Percentiles rank a stretch among this genome's conserved stretches.
Conservation (phyloP, 1,284 basidiomycete species). For the Inonotus obliquus region DNA sequence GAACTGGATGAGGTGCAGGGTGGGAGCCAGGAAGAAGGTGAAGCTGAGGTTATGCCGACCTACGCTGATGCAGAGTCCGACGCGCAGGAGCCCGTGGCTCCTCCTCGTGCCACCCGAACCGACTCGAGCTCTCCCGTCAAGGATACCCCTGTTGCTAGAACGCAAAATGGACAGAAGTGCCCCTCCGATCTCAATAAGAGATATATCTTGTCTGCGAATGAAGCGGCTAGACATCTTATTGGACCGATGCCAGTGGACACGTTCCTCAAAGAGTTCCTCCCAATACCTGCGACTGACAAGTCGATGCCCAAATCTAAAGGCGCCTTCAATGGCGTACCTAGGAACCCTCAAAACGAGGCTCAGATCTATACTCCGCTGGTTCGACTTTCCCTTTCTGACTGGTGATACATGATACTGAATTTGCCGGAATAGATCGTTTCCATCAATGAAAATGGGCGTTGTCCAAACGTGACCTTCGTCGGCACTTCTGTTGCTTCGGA, state of each 20-base stretch:
- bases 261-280: background rate
- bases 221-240: background rate
- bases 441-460: background rate
- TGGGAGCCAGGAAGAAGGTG: too few relatives aligned
- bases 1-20: too few relatives aligned
- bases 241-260: constrained; percentile 1
- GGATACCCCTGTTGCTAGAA: background rate
- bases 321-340: background rate
- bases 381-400: background rate
- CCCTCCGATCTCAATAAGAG: background rate
- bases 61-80: too few relatives aligned
- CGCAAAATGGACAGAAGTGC: background rate
- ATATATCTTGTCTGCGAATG: background rate
- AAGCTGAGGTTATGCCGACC: too few relatives aligned
- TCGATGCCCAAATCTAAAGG: background rate
- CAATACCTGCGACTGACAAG: background rate
- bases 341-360: background rate
- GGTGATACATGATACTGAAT: background rate
- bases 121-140: background rate
- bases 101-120: too few relatives aligned
- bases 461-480: background rate
- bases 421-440: background rate
- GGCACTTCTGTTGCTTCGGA: background rate
- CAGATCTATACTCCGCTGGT: background rate
- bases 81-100: too few relatives aligned